These are phyloP conservation scores for Colletotrichum gigasporum DNA, from an alignment of 2,329 filamentous ascomycete genomes.

Conservation along the genomic window DNA sequence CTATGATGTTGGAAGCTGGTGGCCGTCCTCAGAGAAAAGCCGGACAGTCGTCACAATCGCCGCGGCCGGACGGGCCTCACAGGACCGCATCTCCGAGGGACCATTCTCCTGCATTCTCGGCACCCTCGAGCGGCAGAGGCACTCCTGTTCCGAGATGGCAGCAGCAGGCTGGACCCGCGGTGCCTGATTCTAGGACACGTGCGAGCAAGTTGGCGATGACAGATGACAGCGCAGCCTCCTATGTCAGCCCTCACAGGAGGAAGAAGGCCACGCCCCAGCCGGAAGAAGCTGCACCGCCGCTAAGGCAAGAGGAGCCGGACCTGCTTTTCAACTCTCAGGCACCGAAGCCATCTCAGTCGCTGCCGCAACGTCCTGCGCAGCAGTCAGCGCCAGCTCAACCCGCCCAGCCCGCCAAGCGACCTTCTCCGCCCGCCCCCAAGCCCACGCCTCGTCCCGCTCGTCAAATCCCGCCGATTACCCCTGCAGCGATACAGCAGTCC, in stretches of 20 bases:
- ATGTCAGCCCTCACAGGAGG: slow-evolving; percentile 86
- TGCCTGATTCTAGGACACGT: slow-evolving; percentile 63
- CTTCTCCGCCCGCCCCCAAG: slow-evolving; percentile 46
- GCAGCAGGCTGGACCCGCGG: slow-evolving; percentile 60
- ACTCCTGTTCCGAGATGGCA: slow-evolving; percentile 68
- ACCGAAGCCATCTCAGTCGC: slow-evolving; percentile 44
- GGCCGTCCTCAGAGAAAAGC: slow-evolving; percentile 59
- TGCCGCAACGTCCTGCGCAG: slow-evolving; percentile 49
- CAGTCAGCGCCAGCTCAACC: slow-evolving; percentile 45
- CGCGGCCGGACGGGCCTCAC: slow-evolving; percentile 39
- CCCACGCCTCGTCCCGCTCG: slow-evolving; percentile 61
- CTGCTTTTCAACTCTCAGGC: slow-evolving; percentile 66
- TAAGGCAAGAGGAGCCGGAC: slow-evolving; percentile 65
- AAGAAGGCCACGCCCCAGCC: slow-evolving; percentile 69
- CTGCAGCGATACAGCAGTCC: slow-evolving; percentile 77
- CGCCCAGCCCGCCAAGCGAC: slow-evolving; percentile 42
- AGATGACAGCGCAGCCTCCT: slow-evolving; percentile 83
- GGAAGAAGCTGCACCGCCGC: slow-evolving; percentile 45
- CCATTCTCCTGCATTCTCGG: slow-evolving; percentile 59
- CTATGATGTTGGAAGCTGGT: slow-evolving; percentile 80
- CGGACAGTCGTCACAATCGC: slow-evolving; percentile 42
- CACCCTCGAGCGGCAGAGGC: slow-evolving; percentile 50
- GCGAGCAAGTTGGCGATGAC: slow-evolving; percentile 79
- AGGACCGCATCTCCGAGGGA: slow-evolving; percentile 48
- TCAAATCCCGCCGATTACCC: slow-evolving; percentile 73